A percentile compares a stretch with the other conserved stretches of the same genome.
Evolutionary conservation across 2,329 filamentous ascomycete genomes (phyloP).

Genomic region (Ophiobolus disseminans): DNA sequence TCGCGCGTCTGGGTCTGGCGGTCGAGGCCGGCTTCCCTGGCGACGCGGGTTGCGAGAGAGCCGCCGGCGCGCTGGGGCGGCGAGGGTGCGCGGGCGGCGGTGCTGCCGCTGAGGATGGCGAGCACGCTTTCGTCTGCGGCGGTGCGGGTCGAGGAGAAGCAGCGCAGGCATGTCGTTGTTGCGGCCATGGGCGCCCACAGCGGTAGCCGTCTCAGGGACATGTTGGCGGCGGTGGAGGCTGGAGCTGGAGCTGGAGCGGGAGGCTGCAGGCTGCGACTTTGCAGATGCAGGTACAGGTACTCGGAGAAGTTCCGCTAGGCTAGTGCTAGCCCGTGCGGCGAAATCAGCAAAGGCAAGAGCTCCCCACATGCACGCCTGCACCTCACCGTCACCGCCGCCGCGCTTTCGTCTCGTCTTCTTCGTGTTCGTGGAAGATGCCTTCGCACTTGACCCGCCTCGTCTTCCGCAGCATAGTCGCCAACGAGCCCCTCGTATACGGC

Average conservation of each 20-base stretch:
- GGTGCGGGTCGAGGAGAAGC: conserved; percentile 31
- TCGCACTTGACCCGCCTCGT: conserved; percentile 67
- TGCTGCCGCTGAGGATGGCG: conserved; percentile 24
- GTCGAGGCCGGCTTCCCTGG: conserved; percentile 27
- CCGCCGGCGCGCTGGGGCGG: conserved; percentile 1
- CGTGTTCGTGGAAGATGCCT: conserved; percentile 55
- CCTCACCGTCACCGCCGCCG: conserved; percentile 9
- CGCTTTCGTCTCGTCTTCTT: conserved; percentile 21
- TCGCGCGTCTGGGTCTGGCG: conserved; percentile 27
- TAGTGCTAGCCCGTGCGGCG: conserved; percentile 23
- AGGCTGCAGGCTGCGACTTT: too few species aligned
- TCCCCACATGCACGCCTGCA: conserved; percentile 14
- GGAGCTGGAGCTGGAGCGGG: conserved; percentile 10
- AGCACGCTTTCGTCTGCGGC: conserved; percentile 24
- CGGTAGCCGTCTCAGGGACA: conserved; percentile 29
- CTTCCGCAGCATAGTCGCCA: conserved; percentile 64
- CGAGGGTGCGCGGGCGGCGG: conserved; percentile 13
- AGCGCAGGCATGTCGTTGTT: conserved; percentile 24
- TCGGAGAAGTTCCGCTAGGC: conserved; percentile 18
- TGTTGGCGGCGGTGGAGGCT: conserved; percentile 20
- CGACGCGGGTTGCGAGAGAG: conserved; percentile 22
- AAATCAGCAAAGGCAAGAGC: conserved; percentile 25
- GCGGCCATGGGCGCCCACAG: conserved; percentile 15
- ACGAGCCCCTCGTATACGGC: conserved; percentile 56
- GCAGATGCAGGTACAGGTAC: conserved; percentile 21